A percentile compares a stretch with the other conserved stretches of the same genome.
phyloP scores from a whole-genome alignment of 78 protist genomes.

The Polysphondylium violaceum region DNA sequence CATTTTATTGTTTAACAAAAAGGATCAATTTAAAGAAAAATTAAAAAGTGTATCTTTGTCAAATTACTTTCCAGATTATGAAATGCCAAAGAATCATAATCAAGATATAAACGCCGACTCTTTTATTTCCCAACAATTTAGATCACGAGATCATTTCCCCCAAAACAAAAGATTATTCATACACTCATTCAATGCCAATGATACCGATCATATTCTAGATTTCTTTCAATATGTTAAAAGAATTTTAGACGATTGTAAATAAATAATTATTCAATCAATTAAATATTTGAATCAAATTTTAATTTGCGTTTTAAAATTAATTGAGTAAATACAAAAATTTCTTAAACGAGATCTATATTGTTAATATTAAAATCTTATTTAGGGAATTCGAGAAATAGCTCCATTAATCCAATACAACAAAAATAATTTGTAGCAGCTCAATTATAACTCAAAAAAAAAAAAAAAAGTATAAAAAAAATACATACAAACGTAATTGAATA shows the following conservation, averaged over 20 bases:
- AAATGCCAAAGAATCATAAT: background rate
- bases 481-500: too few relatives aligned
- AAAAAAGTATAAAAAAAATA: too few relatives aligned
- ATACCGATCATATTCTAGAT: constrained; percentile 17
- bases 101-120: background rate
- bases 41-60: constrained; percentile 15
- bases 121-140: constrained; percentile 8
- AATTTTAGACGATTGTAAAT: constrained; percentile 27
- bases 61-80: constrained; percentile 29
- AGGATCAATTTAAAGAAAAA: constrained; percentile 83
- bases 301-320: too few relatives aligned
- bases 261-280: too few relatives aligned
- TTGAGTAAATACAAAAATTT: too few relatives aligned
- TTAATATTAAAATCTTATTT: too few relatives aligned
- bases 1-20: constrained; percentile 81
- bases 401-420: too few relatives aligned
- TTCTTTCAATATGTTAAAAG: constrained; percentile 57
- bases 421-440: too few relatives aligned
- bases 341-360: too few relatives aligned
- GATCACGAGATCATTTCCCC: constrained; percentile 8
- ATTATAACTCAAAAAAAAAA: too few relatives aligned
- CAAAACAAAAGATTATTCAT: constrained; percentile 43
- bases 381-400: too few relatives aligned
- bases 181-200: constrained; percentile 35
- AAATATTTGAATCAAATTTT: too few relatives aligned